phyloP scores from a whole-genome alignment of 352 stramenopile genomes.

The Phytophthora palmivora region DNA sequence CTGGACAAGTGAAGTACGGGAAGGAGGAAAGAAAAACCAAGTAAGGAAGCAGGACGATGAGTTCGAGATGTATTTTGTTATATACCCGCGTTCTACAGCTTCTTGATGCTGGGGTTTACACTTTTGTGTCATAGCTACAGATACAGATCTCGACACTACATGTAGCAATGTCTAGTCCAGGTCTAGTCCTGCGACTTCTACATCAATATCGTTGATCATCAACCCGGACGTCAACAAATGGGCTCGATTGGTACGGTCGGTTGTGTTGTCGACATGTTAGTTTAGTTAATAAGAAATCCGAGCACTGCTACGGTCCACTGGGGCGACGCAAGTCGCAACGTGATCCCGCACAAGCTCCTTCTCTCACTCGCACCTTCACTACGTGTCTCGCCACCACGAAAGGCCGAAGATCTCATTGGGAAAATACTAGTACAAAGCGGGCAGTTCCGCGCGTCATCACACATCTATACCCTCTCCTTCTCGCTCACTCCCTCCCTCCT shows the following conservation, averaged over 20 bases:
- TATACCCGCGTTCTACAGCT: conserved; percentile 38
- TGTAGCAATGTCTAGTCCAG: too few species aligned
- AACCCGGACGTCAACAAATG: too few species aligned
- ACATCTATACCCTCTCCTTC: conserved; percentile 60
- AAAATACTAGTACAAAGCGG: conserved; percentile 72
- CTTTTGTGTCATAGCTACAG: conserved; percentile 1
- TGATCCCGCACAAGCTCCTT: conserved; percentile 23
- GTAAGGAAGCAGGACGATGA: conserved; percentile 19
- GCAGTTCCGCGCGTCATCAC: conserved; percentile 50
- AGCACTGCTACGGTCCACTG: conserved; percentile 19
- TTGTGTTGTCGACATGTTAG: conserved; percentile 41
- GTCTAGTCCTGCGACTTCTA: too few species aligned
- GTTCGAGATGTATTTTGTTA: conserved; percentile 43
- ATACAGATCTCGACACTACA: too few species aligned
- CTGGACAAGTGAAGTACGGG: conserved; percentile 18
- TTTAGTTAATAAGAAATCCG: conserved; percentile 61
- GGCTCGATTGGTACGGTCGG: neutral
- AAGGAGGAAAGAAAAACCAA: conserved; percentile 23
- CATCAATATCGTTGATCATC: too few species aligned
- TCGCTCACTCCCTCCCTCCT: conserved; percentile 47
- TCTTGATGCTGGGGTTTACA: conserved; percentile 2
- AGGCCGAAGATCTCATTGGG: conserved; percentile 53
- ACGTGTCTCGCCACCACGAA: conserved; percentile 54
- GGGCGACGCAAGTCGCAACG: conserved; percentile 11
- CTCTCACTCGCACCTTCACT: conserved; percentile 52